Conservation (phyloP, 2,329 filamentous ascomycete genomes). For the Xylaria sp. region DNA sequence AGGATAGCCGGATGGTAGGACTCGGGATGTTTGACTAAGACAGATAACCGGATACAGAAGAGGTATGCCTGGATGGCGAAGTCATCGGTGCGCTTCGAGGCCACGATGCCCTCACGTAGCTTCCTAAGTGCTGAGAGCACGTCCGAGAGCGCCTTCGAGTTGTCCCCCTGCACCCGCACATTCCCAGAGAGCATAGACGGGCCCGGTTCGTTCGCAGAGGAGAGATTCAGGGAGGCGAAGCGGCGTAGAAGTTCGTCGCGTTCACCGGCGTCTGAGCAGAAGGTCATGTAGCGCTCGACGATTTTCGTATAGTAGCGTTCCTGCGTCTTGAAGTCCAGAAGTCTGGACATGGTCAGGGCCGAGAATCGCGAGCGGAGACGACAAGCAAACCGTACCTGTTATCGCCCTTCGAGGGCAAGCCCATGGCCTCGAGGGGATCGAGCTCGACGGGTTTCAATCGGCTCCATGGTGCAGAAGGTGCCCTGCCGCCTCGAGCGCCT, state of each 20-base stretch:
- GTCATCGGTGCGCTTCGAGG: conserved; percentile 65
- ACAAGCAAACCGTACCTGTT: conserved; percentile 52
- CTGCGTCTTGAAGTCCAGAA: conserved; percentile 71
- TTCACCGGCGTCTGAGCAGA: conserved; percentile 70
- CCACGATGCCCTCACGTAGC: conserved; percentile 82
- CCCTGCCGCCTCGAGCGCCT: conserved; percentile 31
- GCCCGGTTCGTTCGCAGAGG: conserved; percentile 24
- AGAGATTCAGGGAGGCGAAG: conserved; percentile 59
- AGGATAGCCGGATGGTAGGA: conserved; percentile 85
- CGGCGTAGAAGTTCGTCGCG: conserved; percentile 68
- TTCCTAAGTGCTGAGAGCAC: conserved; percentile 85
- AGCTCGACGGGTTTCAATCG: conserved; percentile 67
- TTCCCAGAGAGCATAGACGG: conserved; percentile 16
- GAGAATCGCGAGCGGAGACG: background rate
- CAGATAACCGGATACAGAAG: conserved; percentile 80
- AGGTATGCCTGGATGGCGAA: conserved; percentile 89
- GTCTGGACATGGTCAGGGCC: conserved; percentile 37
- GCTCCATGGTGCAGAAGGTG: conserved; percentile 56
- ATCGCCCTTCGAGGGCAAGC: conserved; percentile 87
- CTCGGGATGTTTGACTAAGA: conserved; percentile 76
- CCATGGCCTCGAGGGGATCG: conserved; percentile 75
- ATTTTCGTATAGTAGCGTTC: conserved; percentile 84
- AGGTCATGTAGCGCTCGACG: conserved; percentile 80
- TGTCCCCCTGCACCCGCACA: conserved; percentile 28
- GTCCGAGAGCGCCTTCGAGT: conserved; percentile 61